phyloP scores from a whole-genome alignment of 1,284 basidiomycete genomes.

The Tilletia caries region DNA sequence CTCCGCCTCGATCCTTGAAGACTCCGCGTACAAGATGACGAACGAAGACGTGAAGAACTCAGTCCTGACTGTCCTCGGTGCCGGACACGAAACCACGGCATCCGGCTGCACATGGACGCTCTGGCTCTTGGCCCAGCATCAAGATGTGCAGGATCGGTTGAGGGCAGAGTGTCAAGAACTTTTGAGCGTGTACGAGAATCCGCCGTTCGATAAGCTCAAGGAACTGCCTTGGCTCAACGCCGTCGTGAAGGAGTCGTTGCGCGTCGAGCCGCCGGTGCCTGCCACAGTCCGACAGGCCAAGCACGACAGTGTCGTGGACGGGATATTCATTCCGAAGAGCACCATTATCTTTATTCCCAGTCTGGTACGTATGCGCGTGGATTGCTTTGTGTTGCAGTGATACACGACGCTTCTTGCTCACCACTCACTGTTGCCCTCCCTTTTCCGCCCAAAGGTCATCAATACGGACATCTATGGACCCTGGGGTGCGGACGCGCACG shows the following conservation, averaged over 20 bases:
- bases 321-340: slow-evolving; percentile 32
- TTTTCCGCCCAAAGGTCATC: slow-evolving; percentile 20
- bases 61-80: slow-evolving; percentile 42
- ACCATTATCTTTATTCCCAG: slow-evolving; percentile 35
- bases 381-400: too few relatives aligned
- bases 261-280: slow-evolving; percentile 37
- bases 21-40: slow-evolving; percentile 34
- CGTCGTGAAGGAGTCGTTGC: slow-evolving; percentile 58
- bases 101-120: slow-evolving; percentile 71
- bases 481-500: slow-evolving; percentile 35
- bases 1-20: slow-evolving; percentile 19
- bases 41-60: slow-evolving; percentile 32
- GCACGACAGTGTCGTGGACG: slow-evolving; percentile 31
- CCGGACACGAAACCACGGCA: slow-evolving; percentile 59
- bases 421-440: not conserved
- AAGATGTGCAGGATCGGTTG: slow-evolving; percentile 62
- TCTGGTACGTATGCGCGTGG: slow-evolving; percentile 10
- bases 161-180: slow-evolving; percentile 59
- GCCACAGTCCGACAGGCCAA: slow-evolving; percentile 29
- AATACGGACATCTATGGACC: slow-evolving; percentile 31
- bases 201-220: slow-evolving; percentile 62
- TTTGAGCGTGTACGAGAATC: slow-evolving; percentile 28
- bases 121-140: slow-evolving; percentile 64
- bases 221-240: slow-evolving; percentile 72
- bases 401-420: not conserved